Evolutionary conservation across 2,329 filamentous ascomycete species (phyloP).

Genomic region (Fonsecaea pedrosoi): DNA sequence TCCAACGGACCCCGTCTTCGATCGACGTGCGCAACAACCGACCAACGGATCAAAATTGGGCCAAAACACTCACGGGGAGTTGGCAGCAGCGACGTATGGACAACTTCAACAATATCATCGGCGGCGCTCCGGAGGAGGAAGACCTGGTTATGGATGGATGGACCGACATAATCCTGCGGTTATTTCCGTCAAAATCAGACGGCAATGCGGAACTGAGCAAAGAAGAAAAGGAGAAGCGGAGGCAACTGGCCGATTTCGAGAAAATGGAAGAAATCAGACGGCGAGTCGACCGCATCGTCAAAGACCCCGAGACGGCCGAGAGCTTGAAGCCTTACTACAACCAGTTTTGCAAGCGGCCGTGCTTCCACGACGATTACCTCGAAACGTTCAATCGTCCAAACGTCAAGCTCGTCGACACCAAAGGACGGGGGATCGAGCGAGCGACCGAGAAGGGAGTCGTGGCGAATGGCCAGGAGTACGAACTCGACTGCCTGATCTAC

Average conservation of each 20-base stretch:
- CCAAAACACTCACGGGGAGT: slow-evolving; percentile 23
- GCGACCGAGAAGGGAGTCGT: slow-evolving; percentile 57
- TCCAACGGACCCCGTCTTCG: slow-evolving; percentile 46
- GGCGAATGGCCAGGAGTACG: slow-evolving; percentile 56
- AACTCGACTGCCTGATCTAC: slow-evolving; percentile 56
- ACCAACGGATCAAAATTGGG: slow-evolving; percentile 29
- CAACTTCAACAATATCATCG: slow-evolving; percentile 43
- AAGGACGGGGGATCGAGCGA: slow-evolving; percentile 59
- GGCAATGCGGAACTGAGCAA: neutral
- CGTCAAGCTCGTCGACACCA: slow-evolving; percentile 67
- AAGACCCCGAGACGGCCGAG: slow-evolving; percentile 59
- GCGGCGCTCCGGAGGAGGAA: slow-evolving; percentile 28
- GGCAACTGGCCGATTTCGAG: slow-evolving; percentile 33
- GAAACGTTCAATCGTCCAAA: slow-evolving; percentile 64
- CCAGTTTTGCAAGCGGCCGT: slow-evolving; percentile 68
- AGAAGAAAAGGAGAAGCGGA: slow-evolving; percentile 17
- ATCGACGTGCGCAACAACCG: slow-evolving; percentile 42
- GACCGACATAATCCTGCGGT: slow-evolving; percentile 35
- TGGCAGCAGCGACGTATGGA: slow-evolving; percentile 43
- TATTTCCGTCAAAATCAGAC: neutral
- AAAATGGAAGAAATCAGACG: slow-evolving; percentile 45
- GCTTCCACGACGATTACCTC: slow-evolving; percentile 67
- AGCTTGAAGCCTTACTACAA: slow-evolving; percentile 67
- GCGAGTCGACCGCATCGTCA: slow-evolving; percentile 59
- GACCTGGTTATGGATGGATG: slow-evolving; percentile 44